phyloP scores from a whole-genome alignment of 805 yeast genomes.

The Kregervanrija delftensis region DNA sequence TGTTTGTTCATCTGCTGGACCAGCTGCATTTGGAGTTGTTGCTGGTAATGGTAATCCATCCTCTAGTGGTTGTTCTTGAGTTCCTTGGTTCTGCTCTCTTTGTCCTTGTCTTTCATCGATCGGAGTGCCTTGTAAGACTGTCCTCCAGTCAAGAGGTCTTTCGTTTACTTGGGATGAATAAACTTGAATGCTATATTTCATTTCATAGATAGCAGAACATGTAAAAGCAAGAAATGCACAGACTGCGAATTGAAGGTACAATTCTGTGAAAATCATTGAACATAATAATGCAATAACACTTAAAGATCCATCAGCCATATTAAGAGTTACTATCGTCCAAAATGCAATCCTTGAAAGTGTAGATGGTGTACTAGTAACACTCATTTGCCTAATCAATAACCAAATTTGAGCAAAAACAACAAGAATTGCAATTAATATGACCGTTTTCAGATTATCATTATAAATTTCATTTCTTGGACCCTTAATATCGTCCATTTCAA shows the following conservation, averaged over 20 bases:
- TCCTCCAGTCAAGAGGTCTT: constrained; percentile 56
- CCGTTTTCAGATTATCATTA: constrained; percentile 29
- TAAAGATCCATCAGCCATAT: constrained; percentile 61
- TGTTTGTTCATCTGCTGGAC: constrained; percentile 44
- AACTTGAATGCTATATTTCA: constrained; percentile 63
- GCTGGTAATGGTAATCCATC: constrained; percentile 14
- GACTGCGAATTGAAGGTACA: constrained; percentile 63
- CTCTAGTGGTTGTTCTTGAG: constrained; percentile 12
- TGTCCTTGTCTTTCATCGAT: constrained; percentile 27
- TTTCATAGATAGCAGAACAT: constrained; percentile 66
- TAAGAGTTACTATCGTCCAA: constrained; percentile 57
- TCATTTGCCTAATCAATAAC: constrained; percentile 62
- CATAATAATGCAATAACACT: constrained; percentile 56
- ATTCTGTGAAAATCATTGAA: constrained; percentile 45
- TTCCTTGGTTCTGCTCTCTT: constrained; percentile 4
- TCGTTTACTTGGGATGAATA: constrained; percentile 69
- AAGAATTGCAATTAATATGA: constrained; percentile 37
- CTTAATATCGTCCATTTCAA: constrained; percentile 30
- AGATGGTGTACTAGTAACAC: constrained; percentile 69
- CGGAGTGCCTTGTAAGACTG: constrained; percentile 56
- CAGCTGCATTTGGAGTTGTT: constrained; percentile 17
- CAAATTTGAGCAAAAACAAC: constrained; percentile 47
- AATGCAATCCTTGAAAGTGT: constrained; percentile 68
- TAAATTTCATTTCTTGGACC: constrained; percentile 59
- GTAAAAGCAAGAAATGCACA: constrained; percentile 65